Conservation (phyloP, 1,284 basidiomycete genomes). For the Inonotus hispidus region DNA sequence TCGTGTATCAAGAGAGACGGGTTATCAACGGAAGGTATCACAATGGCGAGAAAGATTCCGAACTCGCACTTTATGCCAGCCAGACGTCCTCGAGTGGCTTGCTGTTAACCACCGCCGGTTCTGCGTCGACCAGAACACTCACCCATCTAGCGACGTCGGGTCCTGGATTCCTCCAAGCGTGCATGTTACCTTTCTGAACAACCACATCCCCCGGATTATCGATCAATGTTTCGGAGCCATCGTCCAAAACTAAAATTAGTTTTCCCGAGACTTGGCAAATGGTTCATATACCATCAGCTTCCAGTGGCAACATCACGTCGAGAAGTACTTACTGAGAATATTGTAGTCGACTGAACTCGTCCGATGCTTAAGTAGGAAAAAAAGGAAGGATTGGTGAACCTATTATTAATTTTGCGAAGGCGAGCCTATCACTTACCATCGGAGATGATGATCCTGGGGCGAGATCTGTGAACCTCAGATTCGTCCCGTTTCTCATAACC, state of each 20-base stretch:
- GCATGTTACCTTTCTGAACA: slow-evolving; percentile 53
- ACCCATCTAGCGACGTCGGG: slow-evolving; percentile 48
- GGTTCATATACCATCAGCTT: not conserved
- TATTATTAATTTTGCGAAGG: not conserved
- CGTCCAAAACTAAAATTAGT: slow-evolving; percentile 49
- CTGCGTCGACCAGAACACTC: slow-evolving; percentile 47
- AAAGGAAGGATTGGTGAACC: not conserved
- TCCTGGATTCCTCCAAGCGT: slow-evolving; percentile 58
- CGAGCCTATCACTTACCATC: slow-evolving; percentile 38
- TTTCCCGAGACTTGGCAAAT: slow-evolving; percentile 46
- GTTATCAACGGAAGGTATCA: not conserved
- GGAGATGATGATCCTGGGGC: slow-evolving; percentile 45
- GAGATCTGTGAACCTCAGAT: slow-evolving; percentile 51
- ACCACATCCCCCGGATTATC: slow-evolving; percentile 53
- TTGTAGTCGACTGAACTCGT: slow-evolving; percentile 57
- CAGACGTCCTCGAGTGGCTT: slow-evolving; percentile 33
- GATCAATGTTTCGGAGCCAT: slow-evolving; percentile 49
- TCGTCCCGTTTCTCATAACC: slow-evolving; percentile 42
- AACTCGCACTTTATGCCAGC: slow-evolving; percentile 3
- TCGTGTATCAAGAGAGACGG: not conserved
- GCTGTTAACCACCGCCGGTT: slow-evolving; percentile 45
- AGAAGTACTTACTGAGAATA: slow-evolving; percentile 41
- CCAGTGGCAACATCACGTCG: not conserved
- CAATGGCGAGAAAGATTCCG: not conserved
- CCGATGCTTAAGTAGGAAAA: slow-evolving; percentile 29